Conservation (phyloP, 345 rosid species). For the Gynandropsis gynandra region DNA sequence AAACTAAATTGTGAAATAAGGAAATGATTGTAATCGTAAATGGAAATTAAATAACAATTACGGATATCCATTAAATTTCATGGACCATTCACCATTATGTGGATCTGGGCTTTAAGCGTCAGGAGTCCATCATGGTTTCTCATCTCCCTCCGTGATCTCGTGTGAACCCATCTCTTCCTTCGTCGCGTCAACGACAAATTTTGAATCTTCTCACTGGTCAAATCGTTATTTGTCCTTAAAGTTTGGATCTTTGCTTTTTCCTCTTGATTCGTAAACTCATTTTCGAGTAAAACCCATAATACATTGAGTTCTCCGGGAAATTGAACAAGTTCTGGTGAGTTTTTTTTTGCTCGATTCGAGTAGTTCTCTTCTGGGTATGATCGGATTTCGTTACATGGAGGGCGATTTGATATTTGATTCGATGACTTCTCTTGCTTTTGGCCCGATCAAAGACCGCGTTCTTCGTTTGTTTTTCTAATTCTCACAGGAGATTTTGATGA, state of each 20-base stretch:
- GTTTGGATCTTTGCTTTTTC: constrained; percentile 6
- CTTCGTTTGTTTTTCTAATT: constrained; percentile 13
- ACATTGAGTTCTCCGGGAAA: constrained; percentile 10
- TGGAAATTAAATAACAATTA: too few relatives aligned
- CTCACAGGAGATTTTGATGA: constrained; percentile 17
- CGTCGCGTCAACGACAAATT: constrained; percentile 11
- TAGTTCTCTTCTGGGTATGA: constrained; percentile 19
- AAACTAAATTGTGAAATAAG: too few relatives aligned
- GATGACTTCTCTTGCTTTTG: too few relatives aligned
- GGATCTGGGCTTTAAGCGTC: constrained; percentile 21
- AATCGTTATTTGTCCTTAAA: constrained; percentile 15
- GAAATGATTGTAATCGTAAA: too few relatives aligned
- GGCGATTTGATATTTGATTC: constrained; percentile 14
- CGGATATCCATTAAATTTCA: not conserved
- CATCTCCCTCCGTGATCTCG: too few relatives aligned
- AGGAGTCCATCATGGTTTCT: not conserved
- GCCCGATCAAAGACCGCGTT: constrained; percentile 18
- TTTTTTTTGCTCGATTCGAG: not conserved
- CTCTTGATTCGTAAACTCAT: not conserved
- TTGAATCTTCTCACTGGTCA: constrained; percentile 2
- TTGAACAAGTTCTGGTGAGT: constrained; percentile 21
- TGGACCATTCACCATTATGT: constrained; percentile 12
- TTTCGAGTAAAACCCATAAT: not conserved
- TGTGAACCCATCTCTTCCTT: too few relatives aligned
- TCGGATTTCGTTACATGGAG: constrained; percentile 2